A percentile compares a stretch with the other conserved stretches of the same genome.
Evolutionary conservation across 306 rosid species (phyloP).

Genomic region (Gastrolobium villosum): DNA sequence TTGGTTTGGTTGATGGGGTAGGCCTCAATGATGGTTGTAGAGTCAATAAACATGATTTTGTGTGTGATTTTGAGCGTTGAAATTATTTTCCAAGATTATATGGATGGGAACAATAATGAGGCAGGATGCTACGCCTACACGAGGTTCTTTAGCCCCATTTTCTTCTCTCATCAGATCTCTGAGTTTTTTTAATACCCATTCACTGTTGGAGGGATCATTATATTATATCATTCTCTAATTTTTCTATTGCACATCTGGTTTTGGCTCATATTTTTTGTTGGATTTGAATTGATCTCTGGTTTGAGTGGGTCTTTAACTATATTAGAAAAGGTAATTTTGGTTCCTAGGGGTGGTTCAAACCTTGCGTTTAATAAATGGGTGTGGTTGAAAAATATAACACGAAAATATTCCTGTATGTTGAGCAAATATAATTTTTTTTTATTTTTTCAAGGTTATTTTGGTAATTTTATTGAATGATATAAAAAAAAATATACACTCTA

Average conservation of each 20-base stretch:
- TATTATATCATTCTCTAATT: not conserved
- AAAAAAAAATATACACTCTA: no score
- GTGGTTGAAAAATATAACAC: no score
- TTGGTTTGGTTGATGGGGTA: not conserved
- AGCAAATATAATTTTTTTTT: no score
- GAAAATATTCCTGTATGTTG: no score
- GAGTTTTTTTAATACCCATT: not conserved
- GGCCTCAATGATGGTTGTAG: not conserved
- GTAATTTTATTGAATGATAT: no score
- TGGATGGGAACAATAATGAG: not conserved
- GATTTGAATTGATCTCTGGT: not conserved
- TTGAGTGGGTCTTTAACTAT: not conserved
- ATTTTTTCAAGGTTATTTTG: no score
- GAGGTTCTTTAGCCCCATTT: not conserved
- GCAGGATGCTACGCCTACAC: not conserved
- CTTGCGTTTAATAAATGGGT: no score
- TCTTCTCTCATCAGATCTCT: slow-evolving; percentile 10
- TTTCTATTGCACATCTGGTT: not conserved
- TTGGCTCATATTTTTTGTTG: not conserved
- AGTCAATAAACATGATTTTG: slow-evolving; percentile 24
- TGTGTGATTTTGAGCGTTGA: slow-evolving; percentile 13
- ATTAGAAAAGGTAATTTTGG: not conserved
- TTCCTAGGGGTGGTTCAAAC: not conserved
- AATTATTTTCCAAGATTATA: slow-evolving; percentile 21
- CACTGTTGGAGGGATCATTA: not conserved